phyloP scores from a whole-genome alignment of 2,329 filamentous ascomycete genomes.

The Xenosphaeropsis pyriputrescens region DNA sequence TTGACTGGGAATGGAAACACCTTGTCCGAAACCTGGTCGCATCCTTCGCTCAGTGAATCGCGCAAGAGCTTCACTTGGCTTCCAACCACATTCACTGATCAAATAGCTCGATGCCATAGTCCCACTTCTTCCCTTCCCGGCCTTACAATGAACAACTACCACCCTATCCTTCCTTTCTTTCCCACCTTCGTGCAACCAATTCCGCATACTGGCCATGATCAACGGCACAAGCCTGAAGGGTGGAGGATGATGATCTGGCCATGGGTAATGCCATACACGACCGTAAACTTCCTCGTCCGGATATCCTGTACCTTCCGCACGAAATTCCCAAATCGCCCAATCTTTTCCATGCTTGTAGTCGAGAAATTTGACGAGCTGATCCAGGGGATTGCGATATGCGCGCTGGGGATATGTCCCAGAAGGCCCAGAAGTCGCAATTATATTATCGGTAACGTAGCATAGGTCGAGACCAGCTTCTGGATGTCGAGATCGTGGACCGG shows the following conservation, averaged over 20 bases:
- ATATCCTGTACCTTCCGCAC: conserved; percentile 91
- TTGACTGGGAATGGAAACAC: conserved; percentile 88
- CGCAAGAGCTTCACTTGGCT: conserved; percentile 43
- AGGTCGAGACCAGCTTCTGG: conserved; percentile 81
- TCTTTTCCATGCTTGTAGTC: conserved; percentile 68
- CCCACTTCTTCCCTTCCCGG: conserved; percentile 86
- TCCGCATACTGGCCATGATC: conserved; percentile 84
- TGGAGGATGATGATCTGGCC: conserved; percentile 93
- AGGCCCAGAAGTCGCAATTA: conserved; percentile 65
- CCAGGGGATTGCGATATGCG: conserved; percentile 86
- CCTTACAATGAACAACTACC: conserved; percentile 91
- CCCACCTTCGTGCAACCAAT: conserved; percentile 49
- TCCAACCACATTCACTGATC: conserved; percentile 72
- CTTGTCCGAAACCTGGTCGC: conserved; percentile 75
- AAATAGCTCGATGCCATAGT: conserved; percentile 81
- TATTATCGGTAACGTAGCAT: conserved; percentile 85
- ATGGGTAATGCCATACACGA: conserved; percentile 82
- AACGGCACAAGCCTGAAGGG: conserved; percentile 80
- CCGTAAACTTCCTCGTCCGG: conserved; percentile 79
- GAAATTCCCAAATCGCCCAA: conserved; percentile 97
- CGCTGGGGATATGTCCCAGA: conserved; percentile 79
- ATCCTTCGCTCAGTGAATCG: conserved; percentile 74
- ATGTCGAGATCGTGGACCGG: conserved; percentile 71
- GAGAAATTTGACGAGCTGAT: conserved; percentile 75
- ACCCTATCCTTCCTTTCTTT: conserved; percentile 34